Base-by-base conservation (phyloP, 768 basidiomycete species). In the Podaxis pistillaris region DNA sequence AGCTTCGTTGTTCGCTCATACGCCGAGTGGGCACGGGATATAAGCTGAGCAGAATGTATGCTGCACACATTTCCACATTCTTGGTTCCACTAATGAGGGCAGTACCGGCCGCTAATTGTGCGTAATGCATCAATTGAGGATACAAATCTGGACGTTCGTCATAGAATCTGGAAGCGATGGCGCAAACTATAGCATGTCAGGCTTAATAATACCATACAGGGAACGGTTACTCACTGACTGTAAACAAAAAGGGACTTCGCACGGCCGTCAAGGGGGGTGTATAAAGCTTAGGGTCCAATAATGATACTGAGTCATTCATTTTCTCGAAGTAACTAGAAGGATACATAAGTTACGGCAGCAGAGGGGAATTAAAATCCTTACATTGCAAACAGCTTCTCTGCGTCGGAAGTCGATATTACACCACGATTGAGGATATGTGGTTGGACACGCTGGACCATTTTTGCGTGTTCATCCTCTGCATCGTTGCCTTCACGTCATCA, bases 1-100 rank as follows among this genome's bases (percentile, higher is more conserved):
- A 97, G 56, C 88, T 89, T 28, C 93, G 82, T 69, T 96, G 93
- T 66, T 96, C 93, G 69, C 95, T 93, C 88, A 93, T 95, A 33
- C 87, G 83, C 55, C 85, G 83, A 0, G 87, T 81, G 1, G 91
- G 91, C 0, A 91, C 80, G 59, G 87, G 86, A 74, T 90, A 89
- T 67, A 98, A 73, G 70, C 90, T 87, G 66, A 93, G 77, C 24
- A 92, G 75, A 60, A 93, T 86, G 70, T 94, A 98, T 17, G 89
- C 95, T 50, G 90, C 88, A 54, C 87, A 88, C 72, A 91, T 86
- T 68, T 97, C 95, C 28, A 96, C 89, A 58, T 84, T 87, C 74
- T 94, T 93, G 57, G 82, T 82, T 1, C 91, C 92, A 53, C 83
- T 81, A 67, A 90, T 88, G 30, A 94, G 79, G 0, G 90, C 88